Evolutionary conservation across 805 yeast genomes (phyloP).

Genomic region (Schwanniomyces vanrijiae): DNA sequence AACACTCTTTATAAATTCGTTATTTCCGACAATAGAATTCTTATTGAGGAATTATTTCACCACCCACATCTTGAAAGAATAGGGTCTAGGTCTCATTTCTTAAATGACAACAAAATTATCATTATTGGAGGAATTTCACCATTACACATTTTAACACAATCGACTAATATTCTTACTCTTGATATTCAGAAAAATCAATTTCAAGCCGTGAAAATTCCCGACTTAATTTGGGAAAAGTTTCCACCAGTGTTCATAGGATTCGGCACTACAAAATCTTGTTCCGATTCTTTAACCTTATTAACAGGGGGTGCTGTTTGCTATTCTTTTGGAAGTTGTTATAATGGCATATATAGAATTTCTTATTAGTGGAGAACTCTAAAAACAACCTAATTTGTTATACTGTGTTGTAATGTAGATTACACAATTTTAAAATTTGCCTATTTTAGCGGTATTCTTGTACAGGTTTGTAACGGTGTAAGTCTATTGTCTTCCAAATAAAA

Average conservation of each 20-base stretch:
- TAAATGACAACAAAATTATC: slow-evolving; percentile 33
- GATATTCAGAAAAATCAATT: slow-evolving; percentile 18
- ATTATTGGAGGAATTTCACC: slow-evolving; percentile 62
- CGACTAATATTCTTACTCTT: slow-evolving; percentile 37
- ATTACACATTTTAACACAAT: slow-evolving; percentile 25
- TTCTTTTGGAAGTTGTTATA: slow-evolving; percentile 62
- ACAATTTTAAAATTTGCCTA: neutral
- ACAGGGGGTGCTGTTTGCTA: slow-evolving; percentile 80
- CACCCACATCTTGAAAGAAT: slow-evolving; percentile 44
- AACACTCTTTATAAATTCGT: slow-evolving; percentile 35
- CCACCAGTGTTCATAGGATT: slow-evolving; percentile 59
- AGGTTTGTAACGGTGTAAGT: neutral
- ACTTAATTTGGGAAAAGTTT: slow-evolving; percentile 36
- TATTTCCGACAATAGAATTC: slow-evolving; percentile 15
- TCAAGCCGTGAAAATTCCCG: slow-evolving; percentile 25
- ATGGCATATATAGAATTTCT: slow-evolving; percentile 5
- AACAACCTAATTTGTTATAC: neutral
- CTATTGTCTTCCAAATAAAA: neutral
- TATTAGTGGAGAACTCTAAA: neutral
- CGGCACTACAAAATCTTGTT: slow-evolving; percentile 41
- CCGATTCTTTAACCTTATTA: neutral
- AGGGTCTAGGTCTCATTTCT: slow-evolving; percentile 43
- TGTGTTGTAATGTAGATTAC: neutral
- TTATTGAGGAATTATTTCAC: slow-evolving; percentile 12
- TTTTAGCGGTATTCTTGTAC: neutral